Evolutionary conservation across 1,139 yeast species (phyloP).

Genomic region (Kodamaea alishanica): DNA sequence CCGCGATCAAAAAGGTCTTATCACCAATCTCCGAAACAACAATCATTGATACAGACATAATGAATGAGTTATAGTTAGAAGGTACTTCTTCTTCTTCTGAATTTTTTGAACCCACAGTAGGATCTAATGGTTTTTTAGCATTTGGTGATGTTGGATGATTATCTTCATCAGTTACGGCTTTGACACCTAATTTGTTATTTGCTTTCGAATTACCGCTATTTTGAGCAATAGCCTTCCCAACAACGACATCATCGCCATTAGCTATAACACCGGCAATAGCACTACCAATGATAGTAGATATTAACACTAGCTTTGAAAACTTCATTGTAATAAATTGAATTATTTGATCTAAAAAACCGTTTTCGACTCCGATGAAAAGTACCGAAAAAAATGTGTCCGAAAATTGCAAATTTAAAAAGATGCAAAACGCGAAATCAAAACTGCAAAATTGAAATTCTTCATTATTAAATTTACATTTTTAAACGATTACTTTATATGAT

Average conservation of each 20-base stretch:
- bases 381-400: too few species aligned
- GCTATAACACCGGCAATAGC: conserved; percentile 1
- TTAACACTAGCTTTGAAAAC: conserved; percentile 4
- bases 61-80: conserved; percentile 45
- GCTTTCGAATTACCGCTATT: neutral
- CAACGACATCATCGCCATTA: conserved; percentile 1
- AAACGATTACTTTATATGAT: too few species aligned
- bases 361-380: too few species aligned
- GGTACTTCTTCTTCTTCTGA: conserved; percentile 17
- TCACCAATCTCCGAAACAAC: conserved; percentile 93
- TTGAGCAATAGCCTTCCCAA: neutral
- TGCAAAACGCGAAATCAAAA: neutral
- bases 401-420: neutral
- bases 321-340: conserved; percentile 5
- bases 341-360: too few species aligned
- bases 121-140: conserved; percentile 23
- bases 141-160: conserved; percentile 28
- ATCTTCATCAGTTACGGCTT: conserved; percentile 25
- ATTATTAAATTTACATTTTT: too few species aligned
- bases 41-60: conserved; percentile 81
- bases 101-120: conserved; percentile 6
- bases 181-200: conserved; percentile 22
- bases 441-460: too few species aligned
- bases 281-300: conserved; percentile 3
- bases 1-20: conserved; percentile 93